Evolutionary conservation across 139 green algal genomes (phyloP).

Genomic region (Tetradesmus obliquus): DNA sequence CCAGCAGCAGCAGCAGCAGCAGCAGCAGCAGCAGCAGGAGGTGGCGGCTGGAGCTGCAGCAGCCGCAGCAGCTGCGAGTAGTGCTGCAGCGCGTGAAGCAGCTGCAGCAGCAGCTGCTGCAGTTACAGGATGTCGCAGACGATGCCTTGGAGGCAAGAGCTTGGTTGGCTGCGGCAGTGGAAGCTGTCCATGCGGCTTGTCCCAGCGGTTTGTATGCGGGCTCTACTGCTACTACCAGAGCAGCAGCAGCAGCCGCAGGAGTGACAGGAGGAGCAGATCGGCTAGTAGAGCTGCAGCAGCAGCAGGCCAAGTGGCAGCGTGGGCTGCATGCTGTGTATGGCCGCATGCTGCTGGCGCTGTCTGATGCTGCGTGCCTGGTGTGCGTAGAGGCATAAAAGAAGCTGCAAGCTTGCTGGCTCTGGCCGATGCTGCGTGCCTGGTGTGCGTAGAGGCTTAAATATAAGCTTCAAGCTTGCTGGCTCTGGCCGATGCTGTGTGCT

Average conservation of each 20-base stretch:
- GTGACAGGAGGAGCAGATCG: neutral
- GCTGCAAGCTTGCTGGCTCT: neutral
- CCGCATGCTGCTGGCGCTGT: slow-evolving; percentile 15
- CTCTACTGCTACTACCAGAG: too few relatives aligned
- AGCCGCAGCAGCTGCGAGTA: slow-evolving; percentile 22
- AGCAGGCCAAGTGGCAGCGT: neutral
- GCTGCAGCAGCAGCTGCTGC: slow-evolving; percentile 41
- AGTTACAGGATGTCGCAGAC: slow-evolving; percentile 3
- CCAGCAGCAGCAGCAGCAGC: neutral
- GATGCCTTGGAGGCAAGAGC: neutral
- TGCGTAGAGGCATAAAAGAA: neutral
- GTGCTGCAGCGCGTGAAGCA: neutral
- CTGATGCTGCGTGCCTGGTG: neutral
- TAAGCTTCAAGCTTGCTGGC: neutral
- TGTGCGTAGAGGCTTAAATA: neutral
- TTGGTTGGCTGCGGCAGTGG: neutral
- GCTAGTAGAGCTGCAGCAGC: neutral
- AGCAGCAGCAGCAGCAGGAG: slow-evolving; percentile 15
- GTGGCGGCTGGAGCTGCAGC: neutral
- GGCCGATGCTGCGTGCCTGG: neutral
- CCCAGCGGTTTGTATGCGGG: neutral
- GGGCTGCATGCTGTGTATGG: slow-evolving; percentile 15
- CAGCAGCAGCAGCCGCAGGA: neutral
- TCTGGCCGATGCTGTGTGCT: neutral
- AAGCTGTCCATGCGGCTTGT: too few relatives aligned